Conservation (phyloP, 192 early-diverging fungal genomes). For the Entomortierella chlamydospora region DNA sequence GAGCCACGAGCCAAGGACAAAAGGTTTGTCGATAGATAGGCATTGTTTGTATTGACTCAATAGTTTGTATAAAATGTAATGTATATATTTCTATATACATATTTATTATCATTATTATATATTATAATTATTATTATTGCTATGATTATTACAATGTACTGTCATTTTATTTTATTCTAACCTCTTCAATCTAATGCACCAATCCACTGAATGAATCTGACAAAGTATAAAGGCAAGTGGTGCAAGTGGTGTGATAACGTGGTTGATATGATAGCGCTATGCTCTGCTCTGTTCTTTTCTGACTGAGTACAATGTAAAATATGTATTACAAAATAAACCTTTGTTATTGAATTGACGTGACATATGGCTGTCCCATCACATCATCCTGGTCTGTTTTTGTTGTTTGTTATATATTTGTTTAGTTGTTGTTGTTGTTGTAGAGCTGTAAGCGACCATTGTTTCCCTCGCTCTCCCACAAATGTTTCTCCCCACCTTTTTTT, state of each 20-base stretch:
- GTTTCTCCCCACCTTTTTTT: conserved; percentile 12
- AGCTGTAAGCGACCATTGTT: background rate
- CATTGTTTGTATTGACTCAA: too few relatives aligned
- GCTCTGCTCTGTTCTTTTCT: background rate
- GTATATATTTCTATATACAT: too few relatives aligned
- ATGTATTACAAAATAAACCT: background rate
- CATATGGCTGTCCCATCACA: conserved; percentile 13
- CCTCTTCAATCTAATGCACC: too few relatives aligned
- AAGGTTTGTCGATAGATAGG: too few relatives aligned
- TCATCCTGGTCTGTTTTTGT: conserved; percentile 8
- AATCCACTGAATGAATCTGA: conserved; percentile 1
- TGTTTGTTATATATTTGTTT: background rate
- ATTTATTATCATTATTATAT: too few relatives aligned
- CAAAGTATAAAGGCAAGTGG: background rate
- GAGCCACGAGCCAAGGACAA: conserved; percentile 7
- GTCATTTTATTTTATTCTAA: too few relatives aligned
- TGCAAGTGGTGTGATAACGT: conserved; percentile 23
- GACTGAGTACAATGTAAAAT: background rate
- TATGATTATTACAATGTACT: too few relatives aligned
- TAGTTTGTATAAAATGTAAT: too few relatives aligned
- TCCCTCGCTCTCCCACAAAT: conserved; percentile 11
- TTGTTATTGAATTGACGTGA: background rate
- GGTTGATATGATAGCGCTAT: background rate
- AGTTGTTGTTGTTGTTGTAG: background rate
- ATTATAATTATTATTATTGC: too few relatives aligned